Evolutionary conservation across 2,329 filamentous ascomycete genomes (phyloP), one percentile per base, ranked within the genome.

Genomic region (Dactylellina drechsleri): DNA sequence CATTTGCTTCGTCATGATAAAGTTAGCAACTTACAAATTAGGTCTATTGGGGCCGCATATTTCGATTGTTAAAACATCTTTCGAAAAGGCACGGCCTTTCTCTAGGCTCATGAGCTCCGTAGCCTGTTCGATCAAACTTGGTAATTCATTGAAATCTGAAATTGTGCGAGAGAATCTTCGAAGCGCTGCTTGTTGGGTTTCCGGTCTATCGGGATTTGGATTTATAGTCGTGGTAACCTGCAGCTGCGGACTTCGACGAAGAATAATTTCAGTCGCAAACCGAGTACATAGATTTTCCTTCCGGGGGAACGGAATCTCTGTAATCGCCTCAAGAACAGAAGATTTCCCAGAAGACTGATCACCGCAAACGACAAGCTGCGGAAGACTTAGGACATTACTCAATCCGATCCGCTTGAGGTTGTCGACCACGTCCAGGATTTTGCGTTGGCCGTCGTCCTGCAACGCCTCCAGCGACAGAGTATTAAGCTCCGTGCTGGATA

Each of bases 241-340:
- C 0, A 81, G 77, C 4, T 81, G 72, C 0, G 77, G 28, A 0
- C 81, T 81, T 2, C 83, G 83, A 1, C 85, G 83, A 8, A 90
- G 82, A 16, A 87, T 83, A 2, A 90, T 80, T 77, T 90, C 87
- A 0, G 87, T 90, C 0, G 88, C 85, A 72, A 89, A 90, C 0
- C 86, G 83, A 0, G 88, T 90, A 78, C 87, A 89, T 0, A 87
- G 67, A 23, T 82, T 85, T 13, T 85, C 84, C 4, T 88, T 86
- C 10, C 84, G 81, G 0, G 87, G 86, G 54, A 90, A 90, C 0
- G 84, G 84, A 1, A 91, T 85, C 8, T 85, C 84, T 0, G 87
- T 87, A 54, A 91, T 87, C 0, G 88, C 88, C 76, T 90, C 86
- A 0, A 90, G 83, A 0, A 90, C 87, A 0, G 87, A 89, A n/a